Percentiles rank a stretch among this genome's conserved stretches.
Conservation (phyloP, 352 stramenopile species). For the Globisporangium nagaii region DNA sequence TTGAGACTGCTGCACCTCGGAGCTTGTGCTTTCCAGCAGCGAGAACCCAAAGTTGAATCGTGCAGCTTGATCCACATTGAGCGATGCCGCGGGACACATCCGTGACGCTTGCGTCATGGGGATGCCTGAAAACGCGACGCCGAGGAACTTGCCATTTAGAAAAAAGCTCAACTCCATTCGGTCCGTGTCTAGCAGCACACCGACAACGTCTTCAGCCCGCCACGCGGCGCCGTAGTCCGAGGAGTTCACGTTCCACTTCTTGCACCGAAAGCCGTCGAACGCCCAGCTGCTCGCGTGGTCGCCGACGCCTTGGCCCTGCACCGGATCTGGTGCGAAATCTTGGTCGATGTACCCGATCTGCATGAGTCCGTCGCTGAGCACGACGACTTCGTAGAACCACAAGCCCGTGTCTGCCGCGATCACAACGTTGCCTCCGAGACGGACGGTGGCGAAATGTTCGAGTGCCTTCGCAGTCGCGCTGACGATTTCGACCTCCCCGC, state of each 20-base stretch:
- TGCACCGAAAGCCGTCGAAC: conserved; percentile 87
- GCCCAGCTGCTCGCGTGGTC: conserved; percentile 89
- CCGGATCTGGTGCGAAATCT: conserved; percentile 74
- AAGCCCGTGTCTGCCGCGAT: conserved; percentile 56
- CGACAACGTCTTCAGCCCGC: conserved; percentile 78
- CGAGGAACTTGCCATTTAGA: conserved; percentile 89
- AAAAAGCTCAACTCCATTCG: conserved; percentile 85
- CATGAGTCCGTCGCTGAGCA: conserved; percentile 89
- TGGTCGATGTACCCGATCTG: conserved; percentile 92
- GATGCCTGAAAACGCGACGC: conserved; percentile 69
- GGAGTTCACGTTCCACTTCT: conserved; percentile 86
- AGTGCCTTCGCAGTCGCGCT: conserved; percentile 51
- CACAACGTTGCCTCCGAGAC: conserved; percentile 27
- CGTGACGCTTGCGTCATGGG: conserved; percentile 31
- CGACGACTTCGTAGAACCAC: conserved; percentile 89
- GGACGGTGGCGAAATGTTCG: conserved; percentile 79
- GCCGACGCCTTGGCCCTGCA: conserved; percentile 88
- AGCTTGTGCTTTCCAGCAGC: background rate
- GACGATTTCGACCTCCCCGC: conserved; percentile 61
- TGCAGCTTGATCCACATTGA: conserved; percentile 80
- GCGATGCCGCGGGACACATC: conserved; percentile 77
- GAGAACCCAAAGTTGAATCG: conserved; percentile 73
- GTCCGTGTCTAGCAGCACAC: conserved; percentile 83
- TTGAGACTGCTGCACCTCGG: background rate
- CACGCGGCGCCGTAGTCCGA: conserved; percentile 84